Evolutionary conservation across 768 basidiomycete genomes (phyloP), one percentile per base, ranked within the genome.

Genomic region (Kondoa subrosea): DNA sequence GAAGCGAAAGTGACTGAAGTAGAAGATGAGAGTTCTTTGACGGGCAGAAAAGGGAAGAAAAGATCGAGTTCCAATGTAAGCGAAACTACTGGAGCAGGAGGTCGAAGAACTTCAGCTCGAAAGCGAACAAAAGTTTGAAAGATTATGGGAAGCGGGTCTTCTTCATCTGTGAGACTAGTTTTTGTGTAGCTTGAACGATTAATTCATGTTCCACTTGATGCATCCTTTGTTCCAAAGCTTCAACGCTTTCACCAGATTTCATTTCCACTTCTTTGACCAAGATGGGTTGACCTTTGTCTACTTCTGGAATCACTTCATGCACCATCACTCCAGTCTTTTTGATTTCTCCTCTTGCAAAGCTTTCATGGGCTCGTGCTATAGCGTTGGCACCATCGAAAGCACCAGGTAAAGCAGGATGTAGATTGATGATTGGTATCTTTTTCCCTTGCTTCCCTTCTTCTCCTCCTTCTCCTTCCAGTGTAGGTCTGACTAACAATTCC

Each of bases 401-500:
- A 1, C 91, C 91, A 0, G 93, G 93, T 1, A 99, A 79, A 2
- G 95, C 95, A 4, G 95, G 95, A 74, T 97, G 95, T 2, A 99
- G 80, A 76, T 97, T 99, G 80, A 99, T 93, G 70, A 95, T 88
- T 0, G 89, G 86, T 1, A 93, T 83, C 1, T 80, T 77, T 63
- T 72, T 21, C 21, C 40, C 40, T 50, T 21, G 12, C 40, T 72
- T 2, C 40, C 30, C 40, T 50, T 50, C n/a, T n/a, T n/a, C n/a
- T n/a, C n/a, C n/a, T n/a, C n/a, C n/a, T 17, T 26, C 4, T n/a
- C 57, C 67, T 4, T 56, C 32, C 69, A 61, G 61, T 50, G 65
- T 78, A 77, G 60, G 78, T 4, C 77, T 80, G 1, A 76, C 76
- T 34, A 78, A 72, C 0, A 72, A 80, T 25, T 88, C 83, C 68